phyloP scores from a whole-genome alignment of 1,284 basidiomycete species.

The Stereum hirsutum region DNA sequence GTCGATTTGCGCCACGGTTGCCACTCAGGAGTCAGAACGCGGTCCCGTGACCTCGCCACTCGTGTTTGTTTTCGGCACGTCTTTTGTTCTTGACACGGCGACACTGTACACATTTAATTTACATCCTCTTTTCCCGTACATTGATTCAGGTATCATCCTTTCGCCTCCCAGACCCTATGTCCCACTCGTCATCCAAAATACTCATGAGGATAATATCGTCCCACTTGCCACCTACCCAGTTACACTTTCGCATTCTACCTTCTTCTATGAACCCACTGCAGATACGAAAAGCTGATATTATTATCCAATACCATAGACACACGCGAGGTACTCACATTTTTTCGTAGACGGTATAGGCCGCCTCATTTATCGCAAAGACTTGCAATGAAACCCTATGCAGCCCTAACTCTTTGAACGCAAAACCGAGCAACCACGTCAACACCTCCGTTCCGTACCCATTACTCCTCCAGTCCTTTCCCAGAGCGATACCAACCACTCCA shows the following conservation, averaged over 20 bases:
- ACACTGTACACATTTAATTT: no score
- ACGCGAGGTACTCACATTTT: background rate
- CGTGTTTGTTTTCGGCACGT: no score
- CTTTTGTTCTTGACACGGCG: no score
- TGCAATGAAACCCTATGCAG: background rate
- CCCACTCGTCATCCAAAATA: background rate
- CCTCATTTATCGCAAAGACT: background rate
- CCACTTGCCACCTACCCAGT: background rate
- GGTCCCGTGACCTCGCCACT: no score
- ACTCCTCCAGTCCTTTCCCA: background rate
- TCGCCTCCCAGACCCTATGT: background rate
- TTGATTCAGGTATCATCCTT: no score
- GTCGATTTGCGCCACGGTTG: no score
- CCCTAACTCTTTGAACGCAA: background rate
- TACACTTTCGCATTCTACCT: background rate
- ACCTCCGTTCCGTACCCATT: background rate
- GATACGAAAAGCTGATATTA: background rate
- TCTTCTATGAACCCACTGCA: background rate
- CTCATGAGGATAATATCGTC: background rate
- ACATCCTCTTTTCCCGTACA: no score
- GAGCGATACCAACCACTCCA: background rate
- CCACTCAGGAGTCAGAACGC: no score
- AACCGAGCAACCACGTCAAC: background rate
- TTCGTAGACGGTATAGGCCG: background rate
- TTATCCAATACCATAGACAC: background rate